These are phyloP conservation scores for Ganoderma sinense DNA, from an alignment of 1,284 basidiomycete species.

Conservation along the genomic window DNA sequence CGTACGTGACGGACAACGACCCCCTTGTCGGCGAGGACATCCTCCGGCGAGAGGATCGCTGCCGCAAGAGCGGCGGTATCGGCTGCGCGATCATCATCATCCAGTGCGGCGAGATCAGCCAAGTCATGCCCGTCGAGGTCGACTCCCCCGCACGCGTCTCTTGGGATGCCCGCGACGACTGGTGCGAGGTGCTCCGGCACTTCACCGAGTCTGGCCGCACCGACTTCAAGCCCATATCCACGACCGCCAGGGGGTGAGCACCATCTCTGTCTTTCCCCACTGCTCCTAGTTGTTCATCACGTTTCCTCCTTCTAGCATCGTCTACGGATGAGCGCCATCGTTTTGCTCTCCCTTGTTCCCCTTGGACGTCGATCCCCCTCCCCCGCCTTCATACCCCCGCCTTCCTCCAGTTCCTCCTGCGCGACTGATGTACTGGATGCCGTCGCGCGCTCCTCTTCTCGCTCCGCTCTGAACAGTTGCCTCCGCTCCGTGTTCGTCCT, in stretches of 20 bases:
- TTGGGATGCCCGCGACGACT: slow-evolving; percentile 78
- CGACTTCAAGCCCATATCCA: slow-evolving; percentile 82
- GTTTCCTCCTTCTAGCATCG: slow-evolving; percentile 38
- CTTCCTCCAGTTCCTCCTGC: slow-evolving; percentile 2
- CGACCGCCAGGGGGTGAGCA: slow-evolving; percentile 74
- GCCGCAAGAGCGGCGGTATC: slow-evolving; percentile 73
- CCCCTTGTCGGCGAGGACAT: slow-evolving; percentile 78
- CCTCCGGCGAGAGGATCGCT: slow-evolving; percentile 77
- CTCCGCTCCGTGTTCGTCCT: not conserved
- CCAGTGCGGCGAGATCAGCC: slow-evolving; percentile 74
- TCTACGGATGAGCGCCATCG: slow-evolving; percentile 43
- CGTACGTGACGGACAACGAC: slow-evolving; percentile 69
- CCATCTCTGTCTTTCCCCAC: slow-evolving; percentile 15
- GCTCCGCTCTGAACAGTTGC: not conserved
- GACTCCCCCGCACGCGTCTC: slow-evolving; percentile 75
- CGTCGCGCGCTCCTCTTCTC: slow-evolving; percentile 14
- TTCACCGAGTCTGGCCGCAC: slow-evolving; percentile 76
- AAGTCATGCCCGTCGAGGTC: slow-evolving; percentile 85
- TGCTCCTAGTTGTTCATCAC: slow-evolving; percentile 11
- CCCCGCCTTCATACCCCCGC: not conserved
- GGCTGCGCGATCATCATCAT: slow-evolving; percentile 76
- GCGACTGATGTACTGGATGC: slow-evolving; percentile 19
- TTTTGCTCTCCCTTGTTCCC: not conserved
- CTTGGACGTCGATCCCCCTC: slow-evolving; percentile 19
- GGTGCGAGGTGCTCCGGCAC: slow-evolving; percentile 69